phyloP scores from a whole-genome alignment of 306 rosid species.

The Glycine tomentella region DNA sequence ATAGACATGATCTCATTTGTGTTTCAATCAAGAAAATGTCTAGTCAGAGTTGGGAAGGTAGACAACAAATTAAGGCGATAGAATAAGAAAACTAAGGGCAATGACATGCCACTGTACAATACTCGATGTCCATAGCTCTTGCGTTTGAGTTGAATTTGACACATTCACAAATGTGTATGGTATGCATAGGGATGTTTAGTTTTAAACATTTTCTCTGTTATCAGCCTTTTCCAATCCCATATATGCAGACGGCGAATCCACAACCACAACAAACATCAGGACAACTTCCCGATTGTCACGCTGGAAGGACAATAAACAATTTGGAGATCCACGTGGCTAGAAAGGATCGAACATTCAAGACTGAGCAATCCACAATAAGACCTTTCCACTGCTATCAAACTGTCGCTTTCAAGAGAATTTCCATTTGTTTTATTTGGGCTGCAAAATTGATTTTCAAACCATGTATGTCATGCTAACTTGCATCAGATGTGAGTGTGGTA shows the following conservation, averaged over 20 bases:
- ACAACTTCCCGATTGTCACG: constrained; percentile 26
- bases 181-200: neutral
- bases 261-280: constrained; percentile 16
- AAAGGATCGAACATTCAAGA: constrained; percentile 32
- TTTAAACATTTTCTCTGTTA: constrained; percentile 30
- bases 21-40: constrained; percentile 11
- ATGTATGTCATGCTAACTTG: constrained; percentile 99
- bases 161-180: neutral
- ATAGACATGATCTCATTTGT: neutral
- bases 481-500: constrained; percentile 91
- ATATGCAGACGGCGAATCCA: constrained; percentile 35
- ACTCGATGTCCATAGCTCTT: constrained; percentile 26
- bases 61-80: constrained; percentile 1
- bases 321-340: constrained; percentile 40
- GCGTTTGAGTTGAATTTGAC: constrained; percentile 31
- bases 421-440: constrained; percentile 18
- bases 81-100: constrained; percentile 29
- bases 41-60: neutral
- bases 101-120: constrained; percentile 47
- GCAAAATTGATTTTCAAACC: constrained; percentile 73
- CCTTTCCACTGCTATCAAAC: constrained; percentile 29
- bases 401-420: neutral
- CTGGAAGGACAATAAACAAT: neutral
- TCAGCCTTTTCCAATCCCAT: constrained; percentile 34
- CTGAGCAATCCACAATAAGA: constrained; percentile 16